Base-by-base conservation (phyloP, 345 rosid species). In the Gossypium mustelinum region DNA sequence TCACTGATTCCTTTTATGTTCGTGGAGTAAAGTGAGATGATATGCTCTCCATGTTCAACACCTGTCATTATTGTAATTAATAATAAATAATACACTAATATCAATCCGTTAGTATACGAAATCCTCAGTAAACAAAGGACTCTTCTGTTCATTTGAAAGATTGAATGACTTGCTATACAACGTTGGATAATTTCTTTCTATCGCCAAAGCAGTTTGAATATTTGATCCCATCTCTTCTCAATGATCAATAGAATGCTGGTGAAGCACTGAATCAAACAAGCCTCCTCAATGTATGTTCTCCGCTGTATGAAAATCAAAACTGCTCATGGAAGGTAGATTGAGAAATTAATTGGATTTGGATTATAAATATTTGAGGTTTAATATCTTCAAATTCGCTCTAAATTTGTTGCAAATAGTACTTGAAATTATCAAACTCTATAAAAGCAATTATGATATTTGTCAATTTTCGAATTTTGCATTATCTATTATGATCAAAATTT, bases 1-100 rank as follows among this genome's bases (percentile, higher is more conserved):
- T 3, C 34, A 45, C 4, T 59, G 63, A 24, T 22, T 18, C 25
- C 7, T 25, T 29, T 43, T 9, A 20, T 72, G 63, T 70, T 71
- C 9, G 67, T 55, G 11, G 54, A 45, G 51, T 56, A 9, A 58
- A 47, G 44, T 43, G 63, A 55, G 61, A 20, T 64, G 65, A 54
- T 68, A 24, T 51, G 59, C 61, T 68, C 27, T 51, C 59, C 66
- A 75, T 17, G 29, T 69, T 47, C 24, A 58, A 75, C 34, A 81
- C 70, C 75, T 61, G 25, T n/a, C 57, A 3, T 24, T 48, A 14
- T 29, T 82, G 87, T 84, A 78, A 55, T 78, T 84, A 75, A 85
- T 10, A 59, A 3, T 22, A 59, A 34, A 34, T 5, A 34, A 34
- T 11, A 24, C 8, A 22, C 3, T 58, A 10, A 11, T 24, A 22